Percentiles rank a stretch among this genome's conserved stretches.
Conservation (phyloP, 441 rosid genomes). For the Euphorbia celastroides region DNA sequence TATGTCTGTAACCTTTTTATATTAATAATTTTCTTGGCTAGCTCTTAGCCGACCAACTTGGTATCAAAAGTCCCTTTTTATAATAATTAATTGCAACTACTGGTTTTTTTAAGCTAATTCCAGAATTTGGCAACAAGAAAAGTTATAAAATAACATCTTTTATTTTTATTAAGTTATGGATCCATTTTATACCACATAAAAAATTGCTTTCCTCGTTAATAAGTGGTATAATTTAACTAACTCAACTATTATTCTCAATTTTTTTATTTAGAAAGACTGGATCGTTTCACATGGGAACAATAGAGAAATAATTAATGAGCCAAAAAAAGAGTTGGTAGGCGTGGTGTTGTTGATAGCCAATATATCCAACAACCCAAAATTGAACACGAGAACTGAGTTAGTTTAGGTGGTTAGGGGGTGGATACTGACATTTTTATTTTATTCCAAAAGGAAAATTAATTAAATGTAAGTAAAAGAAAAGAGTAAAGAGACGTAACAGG, state of each 20-base stretch:
- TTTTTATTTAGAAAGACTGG: not conserved
- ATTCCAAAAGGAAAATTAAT: not conserved
- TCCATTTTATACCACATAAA: no score
- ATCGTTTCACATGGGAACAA: not conserved
- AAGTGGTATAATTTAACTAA: not conserved
- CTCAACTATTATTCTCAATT: no score
- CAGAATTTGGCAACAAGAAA: no score
- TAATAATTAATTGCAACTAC: no score
- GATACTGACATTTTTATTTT: no score
- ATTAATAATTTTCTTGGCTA: no score
- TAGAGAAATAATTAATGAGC: not conserved
- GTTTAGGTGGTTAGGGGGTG: not conserved
- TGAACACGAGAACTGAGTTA: not conserved
- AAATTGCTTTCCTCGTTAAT: not conserved
- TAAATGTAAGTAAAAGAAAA: not conserved
- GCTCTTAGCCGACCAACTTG: no score
- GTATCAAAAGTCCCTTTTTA: no score
- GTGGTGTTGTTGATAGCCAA: not conserved
- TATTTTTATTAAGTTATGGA: no score
- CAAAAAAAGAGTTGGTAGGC: not conserved
- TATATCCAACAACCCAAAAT: not conserved
- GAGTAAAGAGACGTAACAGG: not conserved
- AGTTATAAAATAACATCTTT: no score
- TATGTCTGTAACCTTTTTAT: no score
- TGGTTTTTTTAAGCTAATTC: no score